Percentiles rank a stretch among this genome's conserved stretches.
phyloP scores from a whole-genome alignment of 1,139 yeast species.

The Geotrichum australiense region DNA sequence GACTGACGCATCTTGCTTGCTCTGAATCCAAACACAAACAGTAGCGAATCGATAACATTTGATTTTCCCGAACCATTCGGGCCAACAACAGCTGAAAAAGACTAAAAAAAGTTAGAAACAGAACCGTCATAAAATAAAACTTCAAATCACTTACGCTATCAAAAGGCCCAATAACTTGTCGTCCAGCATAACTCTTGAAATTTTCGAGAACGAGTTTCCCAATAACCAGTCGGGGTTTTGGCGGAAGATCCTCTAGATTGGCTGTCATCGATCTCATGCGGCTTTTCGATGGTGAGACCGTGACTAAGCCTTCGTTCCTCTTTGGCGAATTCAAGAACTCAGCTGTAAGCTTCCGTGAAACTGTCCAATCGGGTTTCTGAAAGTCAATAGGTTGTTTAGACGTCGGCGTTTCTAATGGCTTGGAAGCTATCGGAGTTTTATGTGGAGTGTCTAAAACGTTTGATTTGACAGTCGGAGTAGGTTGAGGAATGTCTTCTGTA shows the following conservation, averaged over 20 bases:
- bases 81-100: slow-evolving; percentile 97
- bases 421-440: too few species aligned
- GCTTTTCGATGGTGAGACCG: slow-evolving; percentile 17
- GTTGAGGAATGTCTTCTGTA: too few species aligned
- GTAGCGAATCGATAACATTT: slow-evolving; percentile 90
- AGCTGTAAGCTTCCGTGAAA: neutral
- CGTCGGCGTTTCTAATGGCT: too few species aligned
- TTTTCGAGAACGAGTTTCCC: slow-evolving; percentile 65
- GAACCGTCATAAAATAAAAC: neutral
- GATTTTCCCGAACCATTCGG: slow-evolving; percentile 98
- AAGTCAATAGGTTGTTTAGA: too few species aligned
- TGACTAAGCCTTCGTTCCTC: slow-evolving; percentile 11
- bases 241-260: slow-evolving; percentile 9
- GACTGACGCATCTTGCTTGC: slow-evolving; percentile 97
- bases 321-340: neutral
- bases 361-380: too few species aligned
- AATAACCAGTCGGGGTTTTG: slow-evolving; percentile 60
- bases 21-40: slow-evolving; percentile 94
- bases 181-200: slow-evolving; percentile 94
- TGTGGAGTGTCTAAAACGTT: too few species aligned
- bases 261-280: slow-evolving; percentile 17
- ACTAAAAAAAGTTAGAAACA: slow-evolving; percentile 35
- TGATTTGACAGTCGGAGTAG: too few species aligned
- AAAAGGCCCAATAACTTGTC: slow-evolving; percentile 92
- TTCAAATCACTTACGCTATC: slow-evolving; percentile 45